Evolutionary conservation across 2,329 filamentous ascomycete species (phyloP), one percentile per base, ranked within the genome.

Genomic region (Colletotrichum orbiculare): DNA sequence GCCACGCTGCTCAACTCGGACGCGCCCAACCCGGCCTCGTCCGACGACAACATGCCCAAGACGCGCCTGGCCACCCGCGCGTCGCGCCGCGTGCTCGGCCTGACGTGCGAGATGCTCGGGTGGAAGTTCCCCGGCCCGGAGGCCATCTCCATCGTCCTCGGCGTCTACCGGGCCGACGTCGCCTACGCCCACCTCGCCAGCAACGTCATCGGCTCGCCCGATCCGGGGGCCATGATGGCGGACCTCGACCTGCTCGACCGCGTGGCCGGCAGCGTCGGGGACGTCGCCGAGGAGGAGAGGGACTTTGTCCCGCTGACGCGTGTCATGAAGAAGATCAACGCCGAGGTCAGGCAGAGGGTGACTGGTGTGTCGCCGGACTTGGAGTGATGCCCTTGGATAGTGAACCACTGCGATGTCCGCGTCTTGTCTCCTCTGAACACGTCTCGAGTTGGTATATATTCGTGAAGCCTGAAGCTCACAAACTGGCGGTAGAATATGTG

Each of bases 1-100:
- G 71, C 67, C 8, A 52, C 58, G 0, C 48, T 66, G 1, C 49
- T 56, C n/a, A 49, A 59, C 8, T 52, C 53, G 2, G 60, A 62
- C 46, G 53, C 45, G 4, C 64, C 48, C 10, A 57, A 57, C 2
- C 59, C 53, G 0, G 33, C 37, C 12, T 54, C 54, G 0, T 58
- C 53, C 6, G 64, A 66, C 34, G 45, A 49, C 7, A 63, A 54
- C 48, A 54, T 59, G 4, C 64, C 59, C 7, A 39, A 39, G 8
- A 63, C 50, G 4, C 34, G 57, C 39, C 39, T 54, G 0, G 39
- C 64, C 9, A 63, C 54, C 3, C 37, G 64, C 4, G 54, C 54
- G 2, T 63, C 53, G 11, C 64, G 64, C 6, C 48, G 54, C 2
- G 45, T 66, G 2, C 59, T 66, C 8, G 48, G 45, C 9, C n/a